Percentiles rank a stretch among this genome's conserved stretches.
Evolutionary conservation across 176 grass and related monocot genomes (phyloP).

Genomic region (Carex pumila): DNA sequence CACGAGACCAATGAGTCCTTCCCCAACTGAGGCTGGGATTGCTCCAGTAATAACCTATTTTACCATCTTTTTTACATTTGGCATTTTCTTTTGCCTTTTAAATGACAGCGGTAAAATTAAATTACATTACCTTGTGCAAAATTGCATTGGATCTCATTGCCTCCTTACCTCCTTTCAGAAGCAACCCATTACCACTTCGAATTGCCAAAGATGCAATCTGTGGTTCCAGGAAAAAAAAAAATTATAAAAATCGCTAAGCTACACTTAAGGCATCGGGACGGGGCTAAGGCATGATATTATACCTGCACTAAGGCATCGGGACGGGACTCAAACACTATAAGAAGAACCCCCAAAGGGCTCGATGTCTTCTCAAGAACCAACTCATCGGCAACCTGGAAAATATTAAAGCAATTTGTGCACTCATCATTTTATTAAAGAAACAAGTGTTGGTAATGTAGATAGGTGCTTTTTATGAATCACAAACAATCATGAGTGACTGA

Average conservation of each 20-base stretch:
- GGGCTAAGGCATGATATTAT: not conserved
- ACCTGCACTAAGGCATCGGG: slow-evolving; percentile 99
- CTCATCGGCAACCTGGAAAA: slow-evolving; percentile 65
- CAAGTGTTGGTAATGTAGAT: not conserved
- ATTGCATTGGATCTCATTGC: slow-evolving; percentile 87
- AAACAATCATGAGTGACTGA: not conserved
- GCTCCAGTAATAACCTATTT: slow-evolving; percentile 73
- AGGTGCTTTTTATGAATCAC: not conserved
- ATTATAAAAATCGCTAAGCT: not conserved
- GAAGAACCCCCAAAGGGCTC: slow-evolving; percentile 73
- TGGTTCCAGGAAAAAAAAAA: slow-evolving; percentile 16
- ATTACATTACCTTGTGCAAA: slow-evolving; percentile 73
- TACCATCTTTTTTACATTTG: not conserved
- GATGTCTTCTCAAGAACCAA: slow-evolving; percentile 88
- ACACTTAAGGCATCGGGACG: not conserved
- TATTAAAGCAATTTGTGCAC: not conserved
- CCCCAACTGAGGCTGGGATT: slow-evolving; percentile 65
- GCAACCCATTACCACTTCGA: slow-evolving; percentile 90
- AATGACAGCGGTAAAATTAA: not conserved
- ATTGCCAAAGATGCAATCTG: slow-evolving; percentile 97
- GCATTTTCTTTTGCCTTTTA: not conserved
- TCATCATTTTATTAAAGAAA: slow-evolving; percentile 1
- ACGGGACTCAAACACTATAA: slow-evolving; percentile 92
- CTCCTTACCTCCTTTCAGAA: slow-evolving; percentile 98
- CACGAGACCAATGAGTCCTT: slow-evolving; percentile 88